Conservation (phyloP, 2,329 filamentous ascomycete species). For the Claviceps spartinae region DNA sequence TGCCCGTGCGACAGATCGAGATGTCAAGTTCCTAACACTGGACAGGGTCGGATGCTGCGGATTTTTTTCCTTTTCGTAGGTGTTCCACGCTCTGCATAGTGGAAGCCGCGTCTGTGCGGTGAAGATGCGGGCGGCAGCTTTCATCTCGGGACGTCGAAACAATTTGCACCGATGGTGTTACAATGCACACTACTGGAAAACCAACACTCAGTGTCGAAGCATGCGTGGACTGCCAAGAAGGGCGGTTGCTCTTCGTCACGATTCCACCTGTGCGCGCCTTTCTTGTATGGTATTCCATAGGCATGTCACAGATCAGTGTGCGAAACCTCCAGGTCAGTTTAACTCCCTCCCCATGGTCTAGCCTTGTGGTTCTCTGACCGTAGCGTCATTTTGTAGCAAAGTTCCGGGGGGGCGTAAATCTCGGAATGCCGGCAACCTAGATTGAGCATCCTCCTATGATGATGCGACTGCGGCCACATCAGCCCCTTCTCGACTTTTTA, state of each 20-base stretch:
- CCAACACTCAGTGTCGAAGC: conserved; percentile 11
- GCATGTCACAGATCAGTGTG: conserved; percentile 6
- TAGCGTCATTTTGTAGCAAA: conserved; percentile 8
- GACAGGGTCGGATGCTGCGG: conserved; percentile 7
- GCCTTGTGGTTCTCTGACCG: conserved; percentile 4
- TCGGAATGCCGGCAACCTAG: conserved; percentile 33
- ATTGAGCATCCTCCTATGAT: conserved; percentile 27
- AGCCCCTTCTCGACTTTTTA: too few species aligned
- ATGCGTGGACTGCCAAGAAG: conserved; percentile 15
- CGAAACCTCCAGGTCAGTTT: conserved; percentile 11
- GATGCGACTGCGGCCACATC: conserved; percentile 10
- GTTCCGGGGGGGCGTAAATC: conserved; percentile 14
- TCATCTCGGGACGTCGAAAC: not conserved
- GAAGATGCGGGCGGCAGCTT: conserved; percentile 11
- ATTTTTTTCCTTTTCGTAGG: conserved; percentile 8
- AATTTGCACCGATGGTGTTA: conserved; percentile 7
- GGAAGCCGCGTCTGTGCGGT: conserved; percentile 13
- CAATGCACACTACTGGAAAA: conserved; percentile 14
- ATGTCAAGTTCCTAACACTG: conserved; percentile 13
- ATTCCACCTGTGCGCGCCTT: not conserved
- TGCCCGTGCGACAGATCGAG: conserved; percentile 13
- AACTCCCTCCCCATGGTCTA: conserved; percentile 10
- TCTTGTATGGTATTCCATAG: not conserved
- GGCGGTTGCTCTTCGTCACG: not conserved
- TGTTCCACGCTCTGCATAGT: conserved; percentile 12